Base-by-base conservation (phyloP, 1,284 basidiomycete genomes). In the Ganoderma meredithae region DNA sequence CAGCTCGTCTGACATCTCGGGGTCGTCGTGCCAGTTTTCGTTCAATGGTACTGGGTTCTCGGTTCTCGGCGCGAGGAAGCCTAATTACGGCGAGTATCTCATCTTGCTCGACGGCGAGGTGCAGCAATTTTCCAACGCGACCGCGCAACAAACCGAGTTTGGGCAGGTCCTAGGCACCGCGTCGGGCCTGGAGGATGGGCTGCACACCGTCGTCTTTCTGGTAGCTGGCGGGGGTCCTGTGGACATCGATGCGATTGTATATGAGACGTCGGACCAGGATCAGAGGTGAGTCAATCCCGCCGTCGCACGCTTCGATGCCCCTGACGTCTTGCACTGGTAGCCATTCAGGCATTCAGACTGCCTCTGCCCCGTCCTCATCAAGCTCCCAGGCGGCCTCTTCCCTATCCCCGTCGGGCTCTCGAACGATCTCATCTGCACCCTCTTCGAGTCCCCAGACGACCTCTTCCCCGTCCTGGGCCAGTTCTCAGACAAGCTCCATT, bases 21-120 rank as follows among this genome's bases (percentile, higher is more conserved):
- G 76, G 36, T 76, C 79, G 1, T 64, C 75, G 8, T 76, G 75
- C 1, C 67, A 72, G 25, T 63, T 78, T 65, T 71, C 71, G 60
- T 78, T 78, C 70, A 74, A 70, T 81, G 86, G 87, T 25, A 88
- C 86, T 67, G 88, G 85, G 4, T 80, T 88, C 62, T 83, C 83
- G 74, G 73, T 88, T 62, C 85, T 82, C 72, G 87, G 87, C 41
- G 84, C 83, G 17, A 79, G 76, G 47, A 75, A 81, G 67, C 80
- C 84, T 27, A 78, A 80, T 65, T 88, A 88, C 72, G 87, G 88
- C 60, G 73, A 77, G 27, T 89, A 83, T 75, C 78, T 78, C 36
- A 70, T 88, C 33, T 69, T 80, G 12, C 78, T 89, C 8, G 87
- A 89, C 71, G 83, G 84, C 12, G 66, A 79, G n/a, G 75, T 76